These are phyloP conservation scores for Podochytrium sp. DNA, from an alignment of 192 early-diverging fungal genomes.

Conservation along the genomic window DNA sequence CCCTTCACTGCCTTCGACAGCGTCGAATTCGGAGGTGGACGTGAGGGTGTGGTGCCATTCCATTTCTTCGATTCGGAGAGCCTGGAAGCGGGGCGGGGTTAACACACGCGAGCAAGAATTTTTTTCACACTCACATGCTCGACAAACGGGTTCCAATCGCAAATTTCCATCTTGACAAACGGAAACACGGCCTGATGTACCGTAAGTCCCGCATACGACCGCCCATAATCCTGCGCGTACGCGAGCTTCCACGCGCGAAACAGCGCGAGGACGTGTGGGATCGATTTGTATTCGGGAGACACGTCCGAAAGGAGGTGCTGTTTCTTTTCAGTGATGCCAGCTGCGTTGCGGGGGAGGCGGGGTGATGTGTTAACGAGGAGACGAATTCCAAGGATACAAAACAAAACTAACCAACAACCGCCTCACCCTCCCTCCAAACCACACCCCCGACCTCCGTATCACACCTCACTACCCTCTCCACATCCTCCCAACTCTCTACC, in stretches of 20 bases:
- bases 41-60: constrained; percentile 17
- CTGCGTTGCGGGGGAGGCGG: neutral
- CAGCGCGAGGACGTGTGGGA: neutral
- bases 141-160: constrained; percentile 31
- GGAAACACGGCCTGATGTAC: constrained; percentile 22
- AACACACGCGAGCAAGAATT: neutral
- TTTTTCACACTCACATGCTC: constrained; percentile 1
- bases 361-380: neutral
- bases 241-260: constrained; percentile 17
- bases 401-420: neutral
- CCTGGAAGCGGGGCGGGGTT: constrained; percentile 5
- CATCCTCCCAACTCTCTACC: neutral
- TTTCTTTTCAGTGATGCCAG: neutral
- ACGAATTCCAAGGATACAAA: neutral
- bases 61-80: neutral
- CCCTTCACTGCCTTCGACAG: neutral
- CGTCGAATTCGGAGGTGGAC: constrained; percentile 17
- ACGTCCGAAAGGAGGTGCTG: constrained; percentile 17
- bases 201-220: constrained; percentile 14
- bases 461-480: neutral
- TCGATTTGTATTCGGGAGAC: constrained; percentile 2
- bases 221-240: constrained; percentile 5
- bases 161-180: constrained; percentile 28
- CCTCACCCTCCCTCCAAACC: neutral
- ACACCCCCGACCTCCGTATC: neutral